Evolutionary conservation across 2,329 filamentous ascomycete species (phyloP).

Genomic region (Venturia effusa): DNA sequence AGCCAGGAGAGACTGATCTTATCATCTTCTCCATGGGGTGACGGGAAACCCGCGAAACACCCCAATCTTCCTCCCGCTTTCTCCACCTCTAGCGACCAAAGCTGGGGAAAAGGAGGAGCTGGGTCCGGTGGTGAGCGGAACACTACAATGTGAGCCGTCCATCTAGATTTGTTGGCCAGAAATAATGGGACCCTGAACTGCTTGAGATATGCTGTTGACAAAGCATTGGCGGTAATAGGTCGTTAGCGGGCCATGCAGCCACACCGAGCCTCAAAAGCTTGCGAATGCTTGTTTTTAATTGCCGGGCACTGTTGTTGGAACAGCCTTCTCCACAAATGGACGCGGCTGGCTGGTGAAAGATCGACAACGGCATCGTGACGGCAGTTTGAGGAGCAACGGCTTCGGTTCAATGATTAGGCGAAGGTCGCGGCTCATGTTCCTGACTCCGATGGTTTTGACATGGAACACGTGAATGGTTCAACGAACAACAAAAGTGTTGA

Average conservation of each 20-base stretch:
- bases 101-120: neutral
- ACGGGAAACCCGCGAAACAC: neutral
- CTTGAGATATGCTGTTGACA: neutral
- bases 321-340: neutral
- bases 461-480: neutral
- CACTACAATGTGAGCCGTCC: neutral
- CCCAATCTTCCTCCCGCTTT: neutral
- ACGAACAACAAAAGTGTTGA: neutral
- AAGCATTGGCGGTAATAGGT: neutral
- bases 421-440: neutral
- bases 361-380: neutral
- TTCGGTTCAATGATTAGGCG: neutral
- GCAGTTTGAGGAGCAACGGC: neutral
- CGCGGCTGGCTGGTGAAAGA: neutral
- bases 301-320: neutral
- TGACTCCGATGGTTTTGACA: neutral
- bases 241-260: neutral
- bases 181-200: neutral
- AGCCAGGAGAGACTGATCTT: neutral
- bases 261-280: neutral
- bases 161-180: neutral
- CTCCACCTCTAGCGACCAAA: neutral
- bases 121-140: neutral
- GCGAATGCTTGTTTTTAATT: neutral
- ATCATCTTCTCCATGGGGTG: neutral